Conservation (phyloP, 345 rosid species). For the Ricinus communis region DNA sequence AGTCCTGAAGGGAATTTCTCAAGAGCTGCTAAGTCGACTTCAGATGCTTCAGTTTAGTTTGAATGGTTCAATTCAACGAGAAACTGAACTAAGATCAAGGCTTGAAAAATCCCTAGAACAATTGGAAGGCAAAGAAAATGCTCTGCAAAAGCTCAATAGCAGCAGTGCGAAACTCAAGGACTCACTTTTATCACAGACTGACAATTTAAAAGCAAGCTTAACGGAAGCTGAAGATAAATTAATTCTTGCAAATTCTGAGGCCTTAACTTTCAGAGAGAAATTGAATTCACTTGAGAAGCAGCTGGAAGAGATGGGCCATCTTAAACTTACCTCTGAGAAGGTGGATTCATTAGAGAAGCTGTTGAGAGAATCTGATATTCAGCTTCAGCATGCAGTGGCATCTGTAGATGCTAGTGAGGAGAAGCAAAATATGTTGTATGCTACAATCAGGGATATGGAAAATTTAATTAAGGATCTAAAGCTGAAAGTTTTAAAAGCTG, state of each 20-base stretch:
- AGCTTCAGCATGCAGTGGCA: slow-evolving; percentile 71
- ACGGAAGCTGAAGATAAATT: slow-evolving; percentile 55
- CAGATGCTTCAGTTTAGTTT: slow-evolving; percentile 65
- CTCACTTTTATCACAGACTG: slow-evolving; percentile 48
- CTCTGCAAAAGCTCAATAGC: slow-evolving; percentile 52
- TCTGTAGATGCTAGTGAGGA: slow-evolving; percentile 86
- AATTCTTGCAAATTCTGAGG: slow-evolving; percentile 52
- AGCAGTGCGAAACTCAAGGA: slow-evolving; percentile 43
- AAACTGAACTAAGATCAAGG: slow-evolving; percentile 49
- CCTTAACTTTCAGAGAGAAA: slow-evolving; percentile 49
- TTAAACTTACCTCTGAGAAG: slow-evolving; percentile 56
- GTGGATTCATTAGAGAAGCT: slow-evolving; percentile 60
- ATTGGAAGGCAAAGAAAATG: slow-evolving; percentile 54
- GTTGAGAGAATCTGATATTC: slow-evolving; percentile 62
- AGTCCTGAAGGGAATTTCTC: slow-evolving; percentile 62
- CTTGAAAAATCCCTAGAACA: slow-evolving; percentile 41
- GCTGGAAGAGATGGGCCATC: slow-evolving; percentile 48
- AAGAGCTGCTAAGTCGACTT: slow-evolving; percentile 62
- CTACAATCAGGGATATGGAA: slow-evolving; percentile 83
- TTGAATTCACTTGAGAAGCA: slow-evolving; percentile 56
- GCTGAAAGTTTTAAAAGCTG: slow-evolving; percentile 66
- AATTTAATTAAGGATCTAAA: slow-evolving; percentile 72
- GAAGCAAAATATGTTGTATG: slow-evolving; percentile 61
- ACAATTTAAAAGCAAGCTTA: slow-evolving; percentile 53
- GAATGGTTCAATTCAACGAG: slow-evolving; percentile 61